phyloP scores from a whole-genome alignment of 768 basidiomycete genomes.

The Tylopilus cervinicoccineus region DNA sequence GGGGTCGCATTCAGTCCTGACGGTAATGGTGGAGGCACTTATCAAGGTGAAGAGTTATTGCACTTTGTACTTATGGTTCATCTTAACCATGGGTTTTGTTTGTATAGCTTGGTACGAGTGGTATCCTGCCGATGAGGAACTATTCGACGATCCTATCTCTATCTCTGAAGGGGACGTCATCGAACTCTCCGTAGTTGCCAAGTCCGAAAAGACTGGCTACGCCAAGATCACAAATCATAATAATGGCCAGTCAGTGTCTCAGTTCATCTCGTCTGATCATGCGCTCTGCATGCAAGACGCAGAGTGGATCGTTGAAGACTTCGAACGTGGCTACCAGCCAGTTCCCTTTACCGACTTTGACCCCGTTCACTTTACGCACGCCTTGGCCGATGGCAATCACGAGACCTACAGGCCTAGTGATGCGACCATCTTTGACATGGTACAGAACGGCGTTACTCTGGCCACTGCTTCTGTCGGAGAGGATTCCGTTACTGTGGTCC shows the following conservation, averaged over 20 bases:
- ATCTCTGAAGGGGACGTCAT: neutral
- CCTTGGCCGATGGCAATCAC: too few species aligned
- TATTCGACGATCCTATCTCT: neutral
- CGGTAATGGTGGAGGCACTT: neutral
- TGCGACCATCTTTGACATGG: too few species aligned
- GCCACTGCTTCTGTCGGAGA: too few species aligned
- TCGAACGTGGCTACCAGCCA: neutral
- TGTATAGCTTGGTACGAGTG: constrained; percentile 13
- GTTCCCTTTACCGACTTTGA: neutral
- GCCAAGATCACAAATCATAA: neutral
- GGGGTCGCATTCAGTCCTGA: constrained; percentile 4
- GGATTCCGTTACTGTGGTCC: too few species aligned
- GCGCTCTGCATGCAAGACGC: neutral
- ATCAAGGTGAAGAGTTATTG: neutral
- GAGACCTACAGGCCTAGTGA: too few species aligned
- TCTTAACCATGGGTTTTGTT: neutral
- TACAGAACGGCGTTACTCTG: too few species aligned
- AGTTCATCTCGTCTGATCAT: neutral
- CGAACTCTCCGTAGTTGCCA: neutral
- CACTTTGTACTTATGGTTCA: too few species aligned
- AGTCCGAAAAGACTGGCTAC: too few species aligned
- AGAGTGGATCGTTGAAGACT: neutral
- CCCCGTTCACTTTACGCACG: too few species aligned
- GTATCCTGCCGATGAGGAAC: neutral
- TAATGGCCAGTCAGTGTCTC: neutral